Evolutionary conservation across 371 early-diverging fungal genomes (phyloP).

Genomic region (Mortierella sp.): DNA sequence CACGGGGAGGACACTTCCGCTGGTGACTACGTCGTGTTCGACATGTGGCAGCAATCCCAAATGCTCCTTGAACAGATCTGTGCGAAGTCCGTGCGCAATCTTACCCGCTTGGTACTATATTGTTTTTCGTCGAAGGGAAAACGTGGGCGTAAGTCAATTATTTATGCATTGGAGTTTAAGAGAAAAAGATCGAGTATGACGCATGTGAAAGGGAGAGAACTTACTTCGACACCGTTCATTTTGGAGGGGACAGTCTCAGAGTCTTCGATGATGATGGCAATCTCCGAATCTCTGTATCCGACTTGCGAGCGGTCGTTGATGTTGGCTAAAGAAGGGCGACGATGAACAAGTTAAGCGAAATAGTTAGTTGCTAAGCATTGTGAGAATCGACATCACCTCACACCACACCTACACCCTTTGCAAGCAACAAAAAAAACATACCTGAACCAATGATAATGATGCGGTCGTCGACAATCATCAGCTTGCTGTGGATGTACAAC

Average conservation of each 20-base stretch:
- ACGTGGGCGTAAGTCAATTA: slow-evolving; percentile 6
- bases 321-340: slow-evolving; percentile 70
- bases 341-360: not conserved
- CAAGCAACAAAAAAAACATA: slow-evolving; percentile 25
- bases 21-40: slow-evolving; percentile 63
- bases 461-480: slow-evolving; percentile 93
- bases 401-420: no score
- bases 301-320: slow-evolving; percentile 92
- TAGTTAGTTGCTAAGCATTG: not conserved
- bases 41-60: slow-evolving; percentile 75
- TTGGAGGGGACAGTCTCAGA: slow-evolving; percentile 73
- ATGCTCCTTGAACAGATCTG: slow-evolving; percentile 90
- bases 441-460: slow-evolving; percentile 88
- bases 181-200: no score
- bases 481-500: slow-evolving; percentile 93
- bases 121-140: slow-evolving; percentile 3
- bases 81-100: slow-evolving; percentile 84
- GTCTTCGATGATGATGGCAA: slow-evolving; percentile 90
- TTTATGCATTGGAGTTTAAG: not conserved
- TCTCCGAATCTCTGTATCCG: slow-evolving; percentile 94
- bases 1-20: slow-evolving; percentile 65
- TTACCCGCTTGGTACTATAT: slow-evolving; percentile 77
- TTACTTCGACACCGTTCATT: slow-evolving; percentile 82
- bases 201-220: not conserved
- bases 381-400: not conserved